A percentile compares a stretch with the other conserved stretches of the same genome.
Evolutionary conservation across 352 stramenopile genomes (phyloP).

Genomic region (Globisporangium acanthophoron): DNA sequence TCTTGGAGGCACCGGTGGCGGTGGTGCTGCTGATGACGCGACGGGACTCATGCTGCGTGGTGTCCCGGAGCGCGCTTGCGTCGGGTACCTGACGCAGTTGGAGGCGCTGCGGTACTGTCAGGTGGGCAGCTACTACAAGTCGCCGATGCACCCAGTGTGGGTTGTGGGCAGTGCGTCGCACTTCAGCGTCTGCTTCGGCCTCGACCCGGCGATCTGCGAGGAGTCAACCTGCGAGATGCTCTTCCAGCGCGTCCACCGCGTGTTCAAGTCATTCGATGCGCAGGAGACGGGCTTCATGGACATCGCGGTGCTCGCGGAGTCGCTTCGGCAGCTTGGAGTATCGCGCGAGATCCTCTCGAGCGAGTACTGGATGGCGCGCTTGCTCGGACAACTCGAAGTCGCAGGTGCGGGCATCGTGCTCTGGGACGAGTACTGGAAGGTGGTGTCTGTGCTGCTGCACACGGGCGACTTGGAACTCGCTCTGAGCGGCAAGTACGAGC

Average conservation of each 20-base stretch:
- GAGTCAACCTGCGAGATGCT: conserved; percentile 69
- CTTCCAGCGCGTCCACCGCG: conserved; percentile 80
- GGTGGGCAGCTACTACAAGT: conserved; percentile 90
- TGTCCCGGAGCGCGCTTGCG: conserved; percentile 31
- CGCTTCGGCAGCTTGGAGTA: conserved; percentile 67
- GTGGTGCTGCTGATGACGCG: neutral
- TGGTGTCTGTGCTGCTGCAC: conserved; percentile 69
- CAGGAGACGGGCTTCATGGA: conserved; percentile 88
- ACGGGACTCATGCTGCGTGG: conserved; percentile 65
- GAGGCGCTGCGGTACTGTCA: conserved; percentile 89
- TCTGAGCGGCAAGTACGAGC: conserved; percentile 40
- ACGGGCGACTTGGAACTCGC: conserved; percentile 65
- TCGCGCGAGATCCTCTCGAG: conserved; percentile 36
- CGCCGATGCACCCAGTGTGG: conserved; percentile 83
- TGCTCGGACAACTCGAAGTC: conserved; percentile 54
- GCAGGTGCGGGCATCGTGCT: conserved; percentile 85
- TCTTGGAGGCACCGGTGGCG: conserved; percentile 42
- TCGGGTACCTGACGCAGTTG: conserved; percentile 89
- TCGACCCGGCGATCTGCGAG: conserved; percentile 46
- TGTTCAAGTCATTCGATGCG: conserved; percentile 86
- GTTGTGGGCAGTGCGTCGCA: conserved; percentile 87
- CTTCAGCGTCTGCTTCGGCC: conserved; percentile 87
- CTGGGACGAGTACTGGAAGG: conserved; percentile 92
- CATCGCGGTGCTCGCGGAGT: conserved; percentile 45
- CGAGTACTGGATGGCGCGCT: conserved; percentile 61